Evolutionary conservation across 768 basidiomycete genomes (phyloP), one percentile per base, ranked within the genome.

Genomic region (Collybia sp.): DNA sequence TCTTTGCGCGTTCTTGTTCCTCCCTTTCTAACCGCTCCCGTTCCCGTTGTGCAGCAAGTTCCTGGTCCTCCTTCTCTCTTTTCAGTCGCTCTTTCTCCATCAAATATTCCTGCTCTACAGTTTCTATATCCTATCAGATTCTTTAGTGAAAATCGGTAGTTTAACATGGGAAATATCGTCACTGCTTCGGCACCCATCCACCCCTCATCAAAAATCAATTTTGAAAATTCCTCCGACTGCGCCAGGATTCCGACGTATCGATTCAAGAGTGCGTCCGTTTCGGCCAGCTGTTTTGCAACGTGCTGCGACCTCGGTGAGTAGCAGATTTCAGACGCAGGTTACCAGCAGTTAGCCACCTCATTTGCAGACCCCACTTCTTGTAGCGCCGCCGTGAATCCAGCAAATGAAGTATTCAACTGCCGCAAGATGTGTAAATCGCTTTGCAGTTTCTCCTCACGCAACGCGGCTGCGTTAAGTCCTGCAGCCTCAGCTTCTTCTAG

Each of bases 151-250:
- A 46, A 20, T 32, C 19, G 9, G 15, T 30, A 35, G 34, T 25
- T 6, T n/a, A 3, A 19, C 6, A 38, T 34, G 33, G 4, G 15
- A 20, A 10, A 13, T 34, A 34, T 13, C 20, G 68, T 66, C 57
- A 88, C 88, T 37, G 71, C 78, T 50, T 85, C 83, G 33, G 81
- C 85, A 2, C 88, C 88, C 44, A 76, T 67, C 85, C 85, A 91
- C 47, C 77, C 67, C 49, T 88, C 83, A 58, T 91, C 88, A 49
- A 89, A 81, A 13, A 91, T 79, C 47, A 90, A 62, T 25, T 76
- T 76, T 2, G 85, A 68, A 49, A 79, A 73, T 12, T 79, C 74
- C 61, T 89, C 88, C 2, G 87, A 85, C 59, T 79, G 82, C 5
- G 78, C 75, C 15, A 91, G 67, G 40, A 88, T 78, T 35, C 65